Percentiles rank a stretch among this genome's conserved stretches.
Evolutionary conservation across 106 monocot genomes (phyloP).

Genomic region (Platanthera zijinensis): DNA sequence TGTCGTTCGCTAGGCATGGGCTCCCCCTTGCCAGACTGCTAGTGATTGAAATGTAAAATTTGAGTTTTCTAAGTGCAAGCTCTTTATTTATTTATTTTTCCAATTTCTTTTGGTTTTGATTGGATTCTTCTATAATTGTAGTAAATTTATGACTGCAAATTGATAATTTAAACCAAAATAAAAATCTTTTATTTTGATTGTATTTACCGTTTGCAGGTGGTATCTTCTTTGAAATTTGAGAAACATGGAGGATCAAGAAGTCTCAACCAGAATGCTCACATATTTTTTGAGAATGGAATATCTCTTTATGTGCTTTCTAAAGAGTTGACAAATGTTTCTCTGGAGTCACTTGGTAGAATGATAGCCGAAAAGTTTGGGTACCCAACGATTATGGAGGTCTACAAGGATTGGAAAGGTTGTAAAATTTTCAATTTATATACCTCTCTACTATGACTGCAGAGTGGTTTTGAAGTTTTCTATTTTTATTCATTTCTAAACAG

Average conservation of each 20-base stretch:
- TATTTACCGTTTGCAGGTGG: slow-evolving; percentile 22
- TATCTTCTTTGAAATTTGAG: slow-evolving; percentile 48
- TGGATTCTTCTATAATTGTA: not conserved
- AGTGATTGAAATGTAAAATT: not conserved
- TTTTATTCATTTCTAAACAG: not conserved
- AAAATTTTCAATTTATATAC: not conserved
- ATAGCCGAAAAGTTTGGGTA: slow-evolving; percentile 18
- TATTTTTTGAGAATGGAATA: slow-evolving; percentile 46
- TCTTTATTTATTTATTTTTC: not conserved
- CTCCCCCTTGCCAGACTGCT: too few relatives aligned
- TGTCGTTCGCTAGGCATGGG: too few relatives aligned
- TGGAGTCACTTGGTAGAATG: slow-evolving; percentile 18
- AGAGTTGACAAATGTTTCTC: slow-evolving; percentile 21
- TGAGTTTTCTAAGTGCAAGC: not conserved
- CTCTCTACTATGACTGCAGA: not conserved
- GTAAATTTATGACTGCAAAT: not conserved
- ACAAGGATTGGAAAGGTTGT: not conserved
- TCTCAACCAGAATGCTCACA: slow-evolving; percentile 50
- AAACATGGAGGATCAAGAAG: slow-evolving; percentile 40
- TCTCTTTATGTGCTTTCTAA: slow-evolving; percentile 35
- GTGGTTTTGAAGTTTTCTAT: not conserved
- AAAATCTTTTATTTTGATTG: not conserved
- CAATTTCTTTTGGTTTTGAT: not conserved
- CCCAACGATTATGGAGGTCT: not conserved
- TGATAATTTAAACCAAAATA: not conserved